phyloP scores from a whole-genome alignment of 768 basidiomycete species.

The Melanogaster broomeanus region DNA sequence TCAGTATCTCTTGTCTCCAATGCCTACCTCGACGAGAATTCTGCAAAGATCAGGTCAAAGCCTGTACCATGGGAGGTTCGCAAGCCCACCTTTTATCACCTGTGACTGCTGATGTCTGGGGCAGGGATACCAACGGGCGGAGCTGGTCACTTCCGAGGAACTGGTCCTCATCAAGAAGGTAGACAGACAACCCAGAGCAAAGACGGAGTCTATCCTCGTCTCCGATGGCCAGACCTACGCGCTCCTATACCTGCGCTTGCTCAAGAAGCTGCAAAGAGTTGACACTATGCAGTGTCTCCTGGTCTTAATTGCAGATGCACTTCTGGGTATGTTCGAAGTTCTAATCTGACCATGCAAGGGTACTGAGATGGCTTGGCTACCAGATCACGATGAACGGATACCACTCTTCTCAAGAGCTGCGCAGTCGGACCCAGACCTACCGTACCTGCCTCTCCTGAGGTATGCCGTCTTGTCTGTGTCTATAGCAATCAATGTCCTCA shows the following conservation, averaged over 20 bases:
- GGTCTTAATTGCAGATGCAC: constrained; percentile 85
- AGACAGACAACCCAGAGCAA: constrained; percentile 74
- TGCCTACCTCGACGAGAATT: constrained; percentile 82
- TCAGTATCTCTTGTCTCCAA: constrained; percentile 78
- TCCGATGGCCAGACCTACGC: constrained; percentile 86
- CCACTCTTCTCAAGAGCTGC: constrained; percentile 65
- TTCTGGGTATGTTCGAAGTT: constrained; percentile 56
- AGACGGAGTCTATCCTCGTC: constrained; percentile 73
- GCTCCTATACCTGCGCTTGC: constrained; percentile 82
- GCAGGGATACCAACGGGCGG: constrained; percentile 95
- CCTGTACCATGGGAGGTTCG: constrained; percentile 95
- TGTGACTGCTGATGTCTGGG: constrained; percentile 7
- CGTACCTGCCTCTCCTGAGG: constrained; percentile 80
- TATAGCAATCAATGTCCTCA: constrained; percentile 4
- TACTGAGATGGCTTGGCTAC: neutral
- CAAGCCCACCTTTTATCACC: neutral
- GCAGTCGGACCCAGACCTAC: constrained; percentile 74
- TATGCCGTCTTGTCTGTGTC: constrained; percentile 28
- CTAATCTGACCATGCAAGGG: neutral
- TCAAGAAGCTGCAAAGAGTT: constrained; percentile 82
- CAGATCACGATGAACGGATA: constrained; percentile 89
- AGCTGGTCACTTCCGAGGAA: constrained; percentile 85
- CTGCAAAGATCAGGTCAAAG: constrained; percentile 86
- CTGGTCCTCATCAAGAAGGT: constrained; percentile 87
- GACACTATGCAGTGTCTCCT: constrained; percentile 89